phyloP scores from a whole-genome alignment of 352 stramenopile species.

The Pythium guiyangense region DNA sequence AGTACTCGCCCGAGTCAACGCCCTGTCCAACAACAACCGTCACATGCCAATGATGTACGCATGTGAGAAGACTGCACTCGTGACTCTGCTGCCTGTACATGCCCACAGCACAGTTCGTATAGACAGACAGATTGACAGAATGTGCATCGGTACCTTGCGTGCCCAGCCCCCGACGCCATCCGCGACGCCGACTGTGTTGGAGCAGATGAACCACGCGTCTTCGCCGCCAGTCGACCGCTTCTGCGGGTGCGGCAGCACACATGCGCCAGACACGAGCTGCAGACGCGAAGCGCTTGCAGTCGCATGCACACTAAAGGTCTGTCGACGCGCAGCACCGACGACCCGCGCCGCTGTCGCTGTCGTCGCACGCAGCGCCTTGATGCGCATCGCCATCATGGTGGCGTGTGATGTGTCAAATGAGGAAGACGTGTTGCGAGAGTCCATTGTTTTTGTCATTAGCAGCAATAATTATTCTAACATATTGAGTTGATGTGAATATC shows the following conservation, averaged over 20 bases:
- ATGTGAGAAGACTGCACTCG: not conserved
- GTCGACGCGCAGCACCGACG: constrained; percentile 2
- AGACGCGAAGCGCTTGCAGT: constrained; percentile 7
- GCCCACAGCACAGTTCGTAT: too few species aligned
- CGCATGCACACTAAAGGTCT: constrained; percentile 15
- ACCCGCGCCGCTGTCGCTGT: not conserved
- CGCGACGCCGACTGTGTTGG: constrained; percentile 75
- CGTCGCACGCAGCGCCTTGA: not conserved
- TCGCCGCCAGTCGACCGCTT: constrained; percentile 81
- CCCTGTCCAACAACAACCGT: constrained; percentile 25
- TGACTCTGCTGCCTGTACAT: too few species aligned
- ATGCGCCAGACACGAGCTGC: constrained; percentile 59
- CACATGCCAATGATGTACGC: not conserved
- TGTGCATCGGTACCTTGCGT: constrained; percentile 43
- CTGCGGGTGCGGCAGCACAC: constrained; percentile 75
- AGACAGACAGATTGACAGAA: too few species aligned
- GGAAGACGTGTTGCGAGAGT: not conserved
- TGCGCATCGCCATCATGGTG: constrained; percentile 8
- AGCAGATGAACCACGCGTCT: constrained; percentile 81
- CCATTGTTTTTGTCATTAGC: too few species aligned
- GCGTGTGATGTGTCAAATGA: not conserved
- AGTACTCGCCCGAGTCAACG: constrained; percentile 87
- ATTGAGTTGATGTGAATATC: too few species aligned
- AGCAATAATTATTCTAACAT: too few species aligned
- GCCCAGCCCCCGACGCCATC: constrained; percentile 87